Evolutionary conservation across 1,284 basidiomycete species (phyloP).

Genomic region (Trichosporon inkin): DNA sequence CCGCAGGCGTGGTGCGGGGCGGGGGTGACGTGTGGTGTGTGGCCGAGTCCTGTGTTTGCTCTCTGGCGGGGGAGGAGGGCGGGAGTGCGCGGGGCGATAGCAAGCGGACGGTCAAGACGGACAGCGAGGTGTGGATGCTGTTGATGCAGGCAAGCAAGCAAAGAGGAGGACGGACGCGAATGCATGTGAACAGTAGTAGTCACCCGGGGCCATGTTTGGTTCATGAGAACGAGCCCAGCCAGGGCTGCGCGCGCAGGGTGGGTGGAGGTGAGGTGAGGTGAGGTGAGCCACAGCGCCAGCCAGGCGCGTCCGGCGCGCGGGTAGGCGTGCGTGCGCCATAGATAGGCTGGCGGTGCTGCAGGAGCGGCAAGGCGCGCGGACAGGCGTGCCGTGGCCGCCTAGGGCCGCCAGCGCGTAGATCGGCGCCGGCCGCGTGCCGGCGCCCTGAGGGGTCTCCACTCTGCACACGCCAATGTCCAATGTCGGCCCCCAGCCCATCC

Average conservation of each 20-base stretch:
- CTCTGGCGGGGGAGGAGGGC: too few relatives aligned
- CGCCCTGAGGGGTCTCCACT: neutral
- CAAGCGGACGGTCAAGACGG: slow-evolving; percentile 47
- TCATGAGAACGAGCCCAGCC: neutral
- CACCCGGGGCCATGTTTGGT: slow-evolving; percentile 5
- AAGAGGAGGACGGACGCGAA: slow-evolving; percentile 42
- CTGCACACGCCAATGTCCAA: neutral
- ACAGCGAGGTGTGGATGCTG: slow-evolving; percentile 58
- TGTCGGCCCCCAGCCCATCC: neutral
- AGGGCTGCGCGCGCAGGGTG: neutral
- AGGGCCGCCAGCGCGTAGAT: too few relatives aligned
- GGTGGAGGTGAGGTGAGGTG: neutral
- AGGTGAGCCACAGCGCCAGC: neutral
- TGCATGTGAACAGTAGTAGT: neutral
- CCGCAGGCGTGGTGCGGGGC: neutral
- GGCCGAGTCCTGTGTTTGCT: too few relatives aligned
- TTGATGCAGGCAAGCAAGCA: too few relatives aligned
- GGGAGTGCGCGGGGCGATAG: neutral
- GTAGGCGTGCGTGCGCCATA: too few relatives aligned
- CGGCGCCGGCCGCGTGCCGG: neutral
- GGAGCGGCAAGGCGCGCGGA: too few relatives aligned
- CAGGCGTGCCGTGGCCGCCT: too few relatives aligned
- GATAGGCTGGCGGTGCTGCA: too few relatives aligned
- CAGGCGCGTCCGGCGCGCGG: too few relatives aligned
- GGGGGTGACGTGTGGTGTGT: too few relatives aligned